Percentiles rank a stretch among this genome's conserved stretches.
Evolutionary conservation across 192 early-diverging fungal genomes (phyloP).

Genomic region (Ambispora gerdemannii): DNA sequence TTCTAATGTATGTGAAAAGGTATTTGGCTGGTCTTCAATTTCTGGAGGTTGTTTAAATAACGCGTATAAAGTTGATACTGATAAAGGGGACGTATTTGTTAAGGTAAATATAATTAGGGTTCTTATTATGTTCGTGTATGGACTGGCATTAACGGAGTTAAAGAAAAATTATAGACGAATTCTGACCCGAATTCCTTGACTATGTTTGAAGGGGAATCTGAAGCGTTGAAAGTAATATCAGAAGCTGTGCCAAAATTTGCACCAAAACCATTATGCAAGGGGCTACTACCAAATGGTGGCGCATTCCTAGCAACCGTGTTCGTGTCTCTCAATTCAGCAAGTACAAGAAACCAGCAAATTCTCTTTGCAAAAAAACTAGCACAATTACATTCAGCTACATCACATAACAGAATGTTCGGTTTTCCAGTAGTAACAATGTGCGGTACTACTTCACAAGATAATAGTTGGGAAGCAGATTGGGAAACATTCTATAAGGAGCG

Average conservation of each 20-base stretch:
- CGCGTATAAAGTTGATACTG: slow-evolving; percentile 16
- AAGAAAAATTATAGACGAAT: slow-evolving; percentile 7
- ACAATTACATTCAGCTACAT: slow-evolving; percentile 24
- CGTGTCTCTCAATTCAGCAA: neutral
- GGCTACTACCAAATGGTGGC: slow-evolving; percentile 10
- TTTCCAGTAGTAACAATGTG: slow-evolving; percentile 31
- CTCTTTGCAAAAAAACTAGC: slow-evolving; percentile 21
- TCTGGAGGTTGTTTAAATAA: slow-evolving; percentile 13
- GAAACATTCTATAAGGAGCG: slow-evolving; percentile 26
- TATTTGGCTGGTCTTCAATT: neutral
- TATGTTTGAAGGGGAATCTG: slow-evolving; percentile 28
- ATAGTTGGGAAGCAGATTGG: slow-evolving; percentile 33
- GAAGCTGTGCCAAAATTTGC: slow-evolving; percentile 20
- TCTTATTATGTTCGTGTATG: neutral
- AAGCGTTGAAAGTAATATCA: neutral
- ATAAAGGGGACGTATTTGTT: slow-evolving; percentile 10
- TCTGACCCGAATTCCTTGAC: neutral
- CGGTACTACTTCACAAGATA: slow-evolving; percentile 34
- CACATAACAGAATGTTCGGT: slow-evolving; percentile 31
- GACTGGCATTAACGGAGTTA: neutral
- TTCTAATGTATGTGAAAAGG: slow-evolving; percentile 10
- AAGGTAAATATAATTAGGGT: neutral
- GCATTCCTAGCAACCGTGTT: slow-evolving; percentile 13
- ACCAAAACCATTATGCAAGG: slow-evolving; percentile 14
- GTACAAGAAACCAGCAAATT: neutral